Evolutionary conservation across 2,329 filamentous ascomycete genomes (phyloP), one percentile per base, ranked within the genome.

Genomic region (Diaporthe sp.): DNA sequence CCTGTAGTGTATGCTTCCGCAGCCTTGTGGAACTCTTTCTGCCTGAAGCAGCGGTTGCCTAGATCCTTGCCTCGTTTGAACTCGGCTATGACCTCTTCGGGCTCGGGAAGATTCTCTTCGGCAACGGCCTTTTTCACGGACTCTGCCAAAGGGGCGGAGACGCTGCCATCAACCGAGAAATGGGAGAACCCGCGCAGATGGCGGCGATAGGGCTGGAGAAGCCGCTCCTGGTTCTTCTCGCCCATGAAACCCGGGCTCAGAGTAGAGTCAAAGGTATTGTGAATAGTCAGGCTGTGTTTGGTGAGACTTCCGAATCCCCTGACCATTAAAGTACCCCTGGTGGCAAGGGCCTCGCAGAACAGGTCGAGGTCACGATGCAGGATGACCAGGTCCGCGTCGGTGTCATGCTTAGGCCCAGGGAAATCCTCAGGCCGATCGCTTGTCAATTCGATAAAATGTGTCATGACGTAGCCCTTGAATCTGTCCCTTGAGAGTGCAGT

Each of bases 151-250:
- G 49, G 31, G 28, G 15, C 6, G 10, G 49, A 60, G 9, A 76
- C 71, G 13, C 42, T 67, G n/a, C 75, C 75, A 5, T 51, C n/a
- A 42, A 76, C 73, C 31, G 37, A 53, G 39, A 74, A 53, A 2
- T 55, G 22, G 22, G 20, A n/a, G 58, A 71, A 74, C 2, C 75
- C 75, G 28, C 47, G 72, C 2, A 71, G 55, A 31, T 76, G 58
- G 20, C 72, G 20, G 25, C 42, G 39, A 34, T 74, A 76, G 6
- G 65, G 75, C 34, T 74, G 72, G 7, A 76, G 72, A 39, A 76
- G 57, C 20, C 58, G 51, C 25, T 42, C 57, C 31, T 76, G 75
- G 15, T 42, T 37, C 22, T 42, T 53, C 47, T 74, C 51, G 17
- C 25, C 55, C 63, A 44, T 39, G 60, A 74, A 76, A 3, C 20